Base-by-base conservation (phyloP, 1,284 basidiomycete genomes). In the Cutaneotrichosporon cutaneum region DNA sequence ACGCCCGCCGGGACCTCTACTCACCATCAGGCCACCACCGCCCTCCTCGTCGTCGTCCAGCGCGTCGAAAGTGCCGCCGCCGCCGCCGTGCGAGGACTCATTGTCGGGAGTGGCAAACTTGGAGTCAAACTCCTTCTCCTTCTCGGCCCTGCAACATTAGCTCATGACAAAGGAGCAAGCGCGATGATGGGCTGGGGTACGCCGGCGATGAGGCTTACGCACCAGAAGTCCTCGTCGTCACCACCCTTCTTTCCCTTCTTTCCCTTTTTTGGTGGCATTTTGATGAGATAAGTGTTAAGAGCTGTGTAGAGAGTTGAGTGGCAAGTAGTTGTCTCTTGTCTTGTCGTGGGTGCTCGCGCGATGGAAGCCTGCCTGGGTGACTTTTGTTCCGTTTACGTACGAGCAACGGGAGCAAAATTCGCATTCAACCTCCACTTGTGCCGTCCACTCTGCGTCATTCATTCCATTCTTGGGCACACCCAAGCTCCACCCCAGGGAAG, bases 261-360 rank as follows among this genome's bases (percentile, higher is more conserved):
- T 65, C 85, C 89, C 77, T 92, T 90, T 82, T 94, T 94, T 56
- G 91, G 90, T 62, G 91, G 82, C 92, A 94, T 94, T 60, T 63
- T 58, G 32, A 45, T 54, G 42, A 21, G 35, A 7, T 0, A 53
- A 24, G 5, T 55, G n/a, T 14, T 27, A 3, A 9, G 48, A 39
- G 42, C 32, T 45, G 24, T n/a, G 36, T 30, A 8, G 10, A 54
- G 44, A 54, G 56, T 59, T 36, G 54, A 61, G 59, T 56, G 61
- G 53, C 55, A 57, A 58, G 53, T 60, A 21, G 21, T 13, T 7
- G 27, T 16, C 21, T 22, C 26, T 13, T 2, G 4, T 21, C 16
- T n/a, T 36, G 6, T 14, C n/a, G 11, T 16, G 39, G 33, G 39
- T 13, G 35, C 16, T 42, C 39, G 39, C 39, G 39, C 39, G 39